phyloP scores from a whole-genome alignment of 2,329 filamentous ascomycete species.

The Stagonosporopsis chrysanthemi region DNA sequence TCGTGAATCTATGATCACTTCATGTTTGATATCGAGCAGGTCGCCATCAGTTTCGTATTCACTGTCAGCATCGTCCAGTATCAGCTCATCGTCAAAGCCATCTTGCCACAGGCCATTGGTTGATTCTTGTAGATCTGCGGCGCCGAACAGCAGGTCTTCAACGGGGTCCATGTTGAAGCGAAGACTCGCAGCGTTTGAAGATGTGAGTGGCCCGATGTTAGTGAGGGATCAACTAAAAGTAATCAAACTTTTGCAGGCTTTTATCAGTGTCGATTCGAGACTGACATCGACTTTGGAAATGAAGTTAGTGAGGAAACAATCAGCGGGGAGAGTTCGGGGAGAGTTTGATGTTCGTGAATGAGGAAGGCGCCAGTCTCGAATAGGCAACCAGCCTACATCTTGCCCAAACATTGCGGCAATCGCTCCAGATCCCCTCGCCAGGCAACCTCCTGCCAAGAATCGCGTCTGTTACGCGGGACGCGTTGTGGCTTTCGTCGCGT shows the following conservation, averaged over 20 bases:
- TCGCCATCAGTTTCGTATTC: not conserved
- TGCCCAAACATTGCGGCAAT: slow-evolving; percentile 21
- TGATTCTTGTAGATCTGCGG: slow-evolving; percentile 25
- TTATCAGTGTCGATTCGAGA: not conserved
- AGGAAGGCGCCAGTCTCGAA: slow-evolving; percentile 22
- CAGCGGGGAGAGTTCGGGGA: too few species aligned
- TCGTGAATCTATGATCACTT: slow-evolving; percentile 19
- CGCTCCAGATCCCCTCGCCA: slow-evolving; percentile 11
- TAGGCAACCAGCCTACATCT: slow-evolving; percentile 27
- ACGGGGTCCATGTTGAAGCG: slow-evolving; percentile 30
- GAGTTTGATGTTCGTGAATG: slow-evolving; percentile 9
- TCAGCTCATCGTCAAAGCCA: slow-evolving; percentile 32
- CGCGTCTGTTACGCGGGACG: slow-evolving; percentile 34
- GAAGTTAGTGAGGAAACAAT: not conserved
- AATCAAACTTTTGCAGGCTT: not conserved
- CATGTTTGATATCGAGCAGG: slow-evolving; percentile 6
- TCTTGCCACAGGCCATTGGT: slow-evolving; percentile 23
- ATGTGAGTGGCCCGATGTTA: not conserved
- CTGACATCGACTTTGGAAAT: not conserved
- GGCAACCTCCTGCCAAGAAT: slow-evolving; percentile 24
- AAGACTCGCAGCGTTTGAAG: not conserved
- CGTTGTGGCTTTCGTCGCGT: slow-evolving; percentile 24
- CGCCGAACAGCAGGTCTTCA: slow-evolving; percentile 44
- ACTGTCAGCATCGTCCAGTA: slow-evolving; percentile 25
- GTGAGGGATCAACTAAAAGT: not conserved